These are phyloP conservation scores for Eucalyptus guilfoylei DNA, from an alignment of 345 rosid species.

Conservation along the genomic window DNA sequence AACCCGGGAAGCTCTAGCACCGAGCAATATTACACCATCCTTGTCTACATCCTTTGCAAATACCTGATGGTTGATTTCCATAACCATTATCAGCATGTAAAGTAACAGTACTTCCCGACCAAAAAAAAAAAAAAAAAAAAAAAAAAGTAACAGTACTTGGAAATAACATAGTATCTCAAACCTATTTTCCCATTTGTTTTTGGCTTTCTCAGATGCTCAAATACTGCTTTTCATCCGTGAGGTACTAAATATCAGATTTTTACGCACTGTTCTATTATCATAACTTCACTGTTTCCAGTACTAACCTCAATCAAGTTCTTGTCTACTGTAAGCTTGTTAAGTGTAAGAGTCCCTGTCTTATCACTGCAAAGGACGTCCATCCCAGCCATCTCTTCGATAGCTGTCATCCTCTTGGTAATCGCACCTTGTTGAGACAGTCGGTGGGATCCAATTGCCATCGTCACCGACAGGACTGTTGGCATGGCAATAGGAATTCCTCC, in stretches of 20 bases:
- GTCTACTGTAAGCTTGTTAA: constrained; percentile 84
- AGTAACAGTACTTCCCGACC: neutral
- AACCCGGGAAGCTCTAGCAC: constrained; percentile 77
- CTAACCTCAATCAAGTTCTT: constrained; percentile 61
- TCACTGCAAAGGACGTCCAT: constrained; percentile 86
- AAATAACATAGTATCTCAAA: neutral
- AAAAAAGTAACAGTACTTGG: neutral
- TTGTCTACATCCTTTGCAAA: constrained; percentile 53
- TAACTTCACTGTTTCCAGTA: neutral
- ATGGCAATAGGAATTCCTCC: constrained; percentile 94
- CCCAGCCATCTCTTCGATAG: constrained; percentile 92
- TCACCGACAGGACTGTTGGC: constrained; percentile 84
- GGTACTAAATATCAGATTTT: neutral
- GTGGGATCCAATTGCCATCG: constrained; percentile 88
- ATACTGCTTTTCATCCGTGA: neutral
- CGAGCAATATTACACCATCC: constrained; percentile 43
- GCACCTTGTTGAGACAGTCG: constrained; percentile 79
- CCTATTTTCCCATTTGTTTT: neutral
- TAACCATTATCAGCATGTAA: neutral
- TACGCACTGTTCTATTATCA: neutral
- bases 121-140: no score
- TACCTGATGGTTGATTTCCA: constrained; percentile 9
- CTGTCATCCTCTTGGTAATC: constrained; percentile 85
- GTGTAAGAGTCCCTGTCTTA: constrained; percentile 85
- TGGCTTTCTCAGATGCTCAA: neutral